Percentiles rank a stretch among this genome's conserved stretches.
Conservation (phyloP, 2,329 filamentous ascomycete species). For the Nannizziopsis arthrosporioides region DNA sequence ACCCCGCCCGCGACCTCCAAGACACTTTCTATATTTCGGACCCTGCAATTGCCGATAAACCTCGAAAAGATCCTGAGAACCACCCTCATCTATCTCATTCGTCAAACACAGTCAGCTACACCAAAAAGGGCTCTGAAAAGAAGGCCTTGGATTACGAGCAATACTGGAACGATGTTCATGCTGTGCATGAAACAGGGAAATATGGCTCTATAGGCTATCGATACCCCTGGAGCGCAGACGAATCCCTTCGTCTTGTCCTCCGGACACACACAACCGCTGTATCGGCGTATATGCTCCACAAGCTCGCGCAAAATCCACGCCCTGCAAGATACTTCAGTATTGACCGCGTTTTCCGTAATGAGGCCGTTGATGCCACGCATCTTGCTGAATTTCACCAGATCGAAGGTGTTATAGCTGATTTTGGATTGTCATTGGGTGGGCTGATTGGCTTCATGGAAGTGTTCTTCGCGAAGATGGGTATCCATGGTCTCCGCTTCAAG, state of each 20-base stretch:
- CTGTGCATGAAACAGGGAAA: constrained; percentile 81
- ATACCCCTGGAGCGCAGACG: constrained; percentile 83
- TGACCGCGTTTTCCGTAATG: constrained; percentile 95
- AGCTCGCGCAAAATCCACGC: constrained; percentile 69
- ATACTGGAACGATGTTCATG: constrained; percentile 79
- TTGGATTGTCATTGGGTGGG: constrained; percentile 79
- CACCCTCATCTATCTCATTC: constrained; percentile 27
- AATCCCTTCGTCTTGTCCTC: constrained; percentile 75
- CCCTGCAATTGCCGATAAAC: constrained; percentile 60
- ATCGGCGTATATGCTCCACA: constrained; percentile 80
- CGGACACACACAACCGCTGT: constrained; percentile 94
- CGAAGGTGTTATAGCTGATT: constrained; percentile 96
- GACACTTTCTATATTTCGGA: constrained; percentile 98
- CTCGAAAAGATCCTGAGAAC: constrained; percentile 44
- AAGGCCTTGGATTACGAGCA: constrained; percentile 56
- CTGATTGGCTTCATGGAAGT: constrained; percentile 89
- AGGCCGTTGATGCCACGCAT: constrained; percentile 93
- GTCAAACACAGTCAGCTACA: constrained; percentile 28
- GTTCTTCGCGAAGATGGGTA: constrained; percentile 95
- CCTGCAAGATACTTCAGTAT: constrained; percentile 97
- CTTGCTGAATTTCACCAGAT: constrained; percentile 97
- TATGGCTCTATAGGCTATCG: constrained; percentile 94
- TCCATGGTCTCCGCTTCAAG: constrained; percentile 81
- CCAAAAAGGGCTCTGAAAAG: constrained; percentile 36
- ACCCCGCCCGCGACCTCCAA: constrained; percentile 91